Evolutionary conservation across 805 yeast genomes (phyloP), one percentile per base, ranked within the genome.

Genomic region (Saturnispora bothae): DNA sequence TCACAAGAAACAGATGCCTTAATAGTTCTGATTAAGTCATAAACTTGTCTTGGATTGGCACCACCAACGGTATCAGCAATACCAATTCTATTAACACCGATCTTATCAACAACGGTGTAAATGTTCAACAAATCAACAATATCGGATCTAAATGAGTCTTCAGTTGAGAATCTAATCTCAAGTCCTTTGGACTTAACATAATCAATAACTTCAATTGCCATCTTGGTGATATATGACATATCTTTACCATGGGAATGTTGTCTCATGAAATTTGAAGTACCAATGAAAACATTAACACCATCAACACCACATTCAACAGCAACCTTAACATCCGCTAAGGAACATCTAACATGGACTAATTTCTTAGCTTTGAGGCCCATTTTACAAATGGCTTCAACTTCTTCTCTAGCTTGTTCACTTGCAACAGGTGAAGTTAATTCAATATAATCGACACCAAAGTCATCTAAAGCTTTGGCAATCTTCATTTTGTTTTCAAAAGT

Each of bases 31-130:
- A 72, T 74, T 51, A 72, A 64, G 54, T 72, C 77, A 51, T 69
- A 72, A 31, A 72, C 78, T 53, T 72, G 78, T 64, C 78, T 66
- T 46, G 77, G 76, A 57, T 72, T 71, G 38, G 78, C 78, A 54
- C 78, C 71, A 41, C 78, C 78, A 42, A 72, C 76, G 33, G 78
- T 72, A 57, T 72, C 78, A 36, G 78, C 77, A 54, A 72, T 71
- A 57, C 78, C 78, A 36, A 72, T 74, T 63, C 78, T 65, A 57
- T 72, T 66, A 26, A 72, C 78, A 40, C 78, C 78, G 38, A 72
- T 69, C 54, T 72, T 72, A 56, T 70, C 75, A 39, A 72, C 77
- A n/a, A 76, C 69, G 52, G 70, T 66, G 59, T 72, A 72, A 40
- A 72, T 72, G 51, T 72, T 71, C 41, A 72, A 63, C 52, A 72